phyloP scores from a whole-genome alignment of 768 basidiomycete species.

The Coprinopsis cinerea region DNA sequence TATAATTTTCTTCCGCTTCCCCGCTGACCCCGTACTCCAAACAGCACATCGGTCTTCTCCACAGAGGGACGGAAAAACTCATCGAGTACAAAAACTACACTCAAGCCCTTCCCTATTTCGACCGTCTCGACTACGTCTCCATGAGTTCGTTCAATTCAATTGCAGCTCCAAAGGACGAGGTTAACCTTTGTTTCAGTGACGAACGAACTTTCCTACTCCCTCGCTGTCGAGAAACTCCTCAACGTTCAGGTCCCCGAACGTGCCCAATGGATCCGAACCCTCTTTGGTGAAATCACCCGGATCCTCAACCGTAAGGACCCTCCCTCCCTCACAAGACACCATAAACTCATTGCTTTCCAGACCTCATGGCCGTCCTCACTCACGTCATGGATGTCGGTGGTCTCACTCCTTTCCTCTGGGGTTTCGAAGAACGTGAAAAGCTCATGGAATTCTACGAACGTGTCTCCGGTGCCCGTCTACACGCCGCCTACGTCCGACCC shows the following conservation, averaged over 20 bases:
- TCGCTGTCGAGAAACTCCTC: conserved; percentile 96
- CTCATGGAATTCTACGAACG: conserved; percentile 99
- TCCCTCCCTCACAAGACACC: conserved; percentile 5
- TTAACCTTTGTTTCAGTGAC: conserved; percentile 62
- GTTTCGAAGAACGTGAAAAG: conserved; percentile 99
- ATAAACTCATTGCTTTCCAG: conserved; percentile 27
- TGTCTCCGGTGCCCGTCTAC: conserved; percentile 94
- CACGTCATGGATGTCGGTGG: conserved; percentile 98
- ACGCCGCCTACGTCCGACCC: conserved; percentile 96
- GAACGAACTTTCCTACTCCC: conserved; percentile 94
- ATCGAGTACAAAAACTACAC: conserved; percentile 99
- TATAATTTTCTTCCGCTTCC: neutral
- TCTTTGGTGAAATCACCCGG: conserved; percentile 96
- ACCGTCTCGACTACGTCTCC: conserved; percentile 97
- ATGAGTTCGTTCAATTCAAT: conserved; percentile 70
- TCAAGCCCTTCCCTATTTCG: conserved; percentile 97
- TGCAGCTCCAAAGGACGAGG: neutral
- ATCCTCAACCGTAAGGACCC: conserved; percentile 76
- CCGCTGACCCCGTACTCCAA: neutral
- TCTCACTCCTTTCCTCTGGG: conserved; percentile 98
- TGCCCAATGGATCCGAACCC: conserved; percentile 95
- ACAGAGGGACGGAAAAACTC: conserved; percentile 96
- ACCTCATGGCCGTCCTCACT: conserved; percentile 95
- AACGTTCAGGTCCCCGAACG: conserved; percentile 96
- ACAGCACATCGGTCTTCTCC: conserved; percentile 91